A percentile compares a stretch with the other conserved stretches of the same genome.
Evolutionary conservation across 2,329 filamentous ascomycete genomes (phyloP).

Genomic region (Hymenoscyphus repandus): DNA sequence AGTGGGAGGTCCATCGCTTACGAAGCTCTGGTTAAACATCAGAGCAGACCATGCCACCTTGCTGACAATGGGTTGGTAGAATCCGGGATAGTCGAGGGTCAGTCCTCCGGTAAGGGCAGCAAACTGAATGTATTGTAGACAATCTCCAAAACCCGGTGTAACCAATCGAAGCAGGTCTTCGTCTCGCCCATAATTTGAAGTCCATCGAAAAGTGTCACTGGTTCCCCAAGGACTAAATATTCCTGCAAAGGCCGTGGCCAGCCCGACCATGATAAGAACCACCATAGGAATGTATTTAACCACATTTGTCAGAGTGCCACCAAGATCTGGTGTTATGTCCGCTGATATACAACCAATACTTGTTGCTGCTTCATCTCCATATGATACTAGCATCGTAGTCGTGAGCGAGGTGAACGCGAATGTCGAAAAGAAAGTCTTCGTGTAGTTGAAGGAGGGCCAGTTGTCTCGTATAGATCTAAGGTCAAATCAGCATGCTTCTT

Average conservation of each 20-base stretch:
- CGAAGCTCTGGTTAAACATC: constrained; percentile 90
- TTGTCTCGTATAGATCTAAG: constrained; percentile 1
- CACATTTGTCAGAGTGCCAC: constrained; percentile 59
- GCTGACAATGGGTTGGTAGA: constrained; percentile 86
- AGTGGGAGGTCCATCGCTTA: constrained; percentile 61
- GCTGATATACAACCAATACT: constrained; percentile 75
- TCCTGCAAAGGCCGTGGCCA: constrained; percentile 77
- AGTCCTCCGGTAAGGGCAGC: constrained; percentile 81
- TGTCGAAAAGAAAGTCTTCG: constrained; percentile 69
- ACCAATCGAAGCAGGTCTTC: constrained; percentile 86
- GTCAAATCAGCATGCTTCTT: constrained; percentile 7
- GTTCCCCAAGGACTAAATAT: constrained; percentile 94
- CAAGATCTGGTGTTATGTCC: constrained; percentile 79
- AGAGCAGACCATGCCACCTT: constrained; percentile 83
- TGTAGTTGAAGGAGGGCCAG: constrained; percentile 64
- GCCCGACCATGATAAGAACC: constrained; percentile 71
- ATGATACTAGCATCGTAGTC: constrained; percentile 66
- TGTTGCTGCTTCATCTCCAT: constrained; percentile 60
- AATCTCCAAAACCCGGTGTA: constrained; percentile 94
- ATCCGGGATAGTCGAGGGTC: constrained; percentile 85
- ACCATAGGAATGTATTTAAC: constrained; percentile 72
- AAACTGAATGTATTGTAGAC: constrained; percentile 95
- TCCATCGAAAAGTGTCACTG: constrained; percentile 86
- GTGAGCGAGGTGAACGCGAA: constrained; percentile 84
- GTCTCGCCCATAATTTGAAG: constrained; percentile 95